Evolutionary conservation across 2,329 filamentous ascomycete genomes (phyloP), one percentile per base, ranked within the genome.

Genomic region (Venturia effusa): DNA sequence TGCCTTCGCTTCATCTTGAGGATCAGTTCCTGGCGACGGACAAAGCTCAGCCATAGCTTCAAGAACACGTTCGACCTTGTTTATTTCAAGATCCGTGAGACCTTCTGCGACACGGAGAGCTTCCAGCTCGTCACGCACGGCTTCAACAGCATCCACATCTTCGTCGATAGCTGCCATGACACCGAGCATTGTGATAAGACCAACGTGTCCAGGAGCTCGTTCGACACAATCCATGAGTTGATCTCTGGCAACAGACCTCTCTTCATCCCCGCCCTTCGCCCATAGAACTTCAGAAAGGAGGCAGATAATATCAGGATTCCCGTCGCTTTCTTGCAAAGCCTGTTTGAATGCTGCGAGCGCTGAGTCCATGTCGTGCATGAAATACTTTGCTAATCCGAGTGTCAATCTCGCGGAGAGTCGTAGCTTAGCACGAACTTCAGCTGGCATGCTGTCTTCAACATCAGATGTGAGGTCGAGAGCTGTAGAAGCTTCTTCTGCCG

Each of bases 201-300:
- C 88, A 1, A 96, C 83, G 68, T 97, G 92, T 0, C 86, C 83
- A 0, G 90, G 84, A 61, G 88, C 78, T 61, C 80, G 82, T 69
- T 92, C 90, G 15, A 96, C 87, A 41, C 89, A 87, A 17, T 87
- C 86, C 70, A 96, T 93, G 0, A 99, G 81, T 67, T 90, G 84
- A 62, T 89, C 86, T 3, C 91, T 84, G 19, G 93, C 92, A 66
- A 89, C 85, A 61, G 87, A 84, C 59, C 88, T 85, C 64, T 92
- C 89, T 0, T 86, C 81, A 7, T 88, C 84, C 0, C 86, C 85
- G 10, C 90, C 92, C 67, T 90, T 91, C 0, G 92, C 92, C 93
- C 94, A 99, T 0, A 97, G 81, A 0, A 97, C 89, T 74, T 97
- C 91, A 0, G 92, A 89, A 15, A 97, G 80, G 15, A 97, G 80